phyloP scores from a whole-genome alignment of 768 basidiomycete species.

The Phlegmacium glaucopus region DNA sequence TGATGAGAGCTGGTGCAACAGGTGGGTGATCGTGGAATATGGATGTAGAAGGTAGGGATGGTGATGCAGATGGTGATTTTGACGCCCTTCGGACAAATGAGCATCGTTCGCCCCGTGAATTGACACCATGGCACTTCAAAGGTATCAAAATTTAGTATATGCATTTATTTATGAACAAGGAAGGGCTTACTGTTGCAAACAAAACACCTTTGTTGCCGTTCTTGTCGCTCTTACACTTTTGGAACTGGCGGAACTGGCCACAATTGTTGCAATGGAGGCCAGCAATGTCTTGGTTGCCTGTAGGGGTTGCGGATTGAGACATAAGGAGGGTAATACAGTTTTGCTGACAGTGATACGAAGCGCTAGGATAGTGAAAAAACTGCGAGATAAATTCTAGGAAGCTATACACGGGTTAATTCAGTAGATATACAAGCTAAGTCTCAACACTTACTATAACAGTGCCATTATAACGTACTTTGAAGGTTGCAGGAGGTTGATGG shows the following conservation, averaged over 20 bases:
- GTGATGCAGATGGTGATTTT: background rate
- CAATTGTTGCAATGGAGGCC: background rate
- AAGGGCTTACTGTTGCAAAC: background rate
- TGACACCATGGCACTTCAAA: background rate
- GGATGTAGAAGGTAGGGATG: background rate
- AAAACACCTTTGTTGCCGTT: background rate
- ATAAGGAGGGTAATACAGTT: background rate
- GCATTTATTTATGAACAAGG: background rate
- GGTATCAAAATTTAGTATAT: background rate
- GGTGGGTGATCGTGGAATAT: no score
- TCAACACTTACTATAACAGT: no score
- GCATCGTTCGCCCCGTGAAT: background rate
- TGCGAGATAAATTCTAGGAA: no score
- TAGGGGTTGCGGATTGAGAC: background rate
- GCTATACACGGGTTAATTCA: no score
- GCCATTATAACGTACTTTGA: no score
- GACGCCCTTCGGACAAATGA: background rate
- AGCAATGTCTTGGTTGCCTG: background rate
- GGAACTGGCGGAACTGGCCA: no score
- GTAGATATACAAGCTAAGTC: no score
- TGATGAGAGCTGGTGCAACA: background rate
- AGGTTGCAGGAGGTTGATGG: no score
- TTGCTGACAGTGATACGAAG: no score
- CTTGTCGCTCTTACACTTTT: background rate
- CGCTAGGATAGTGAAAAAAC: no score